Base-by-base conservation (phyloP, 768 basidiomycete species). In the Vararia minispora region DNA sequence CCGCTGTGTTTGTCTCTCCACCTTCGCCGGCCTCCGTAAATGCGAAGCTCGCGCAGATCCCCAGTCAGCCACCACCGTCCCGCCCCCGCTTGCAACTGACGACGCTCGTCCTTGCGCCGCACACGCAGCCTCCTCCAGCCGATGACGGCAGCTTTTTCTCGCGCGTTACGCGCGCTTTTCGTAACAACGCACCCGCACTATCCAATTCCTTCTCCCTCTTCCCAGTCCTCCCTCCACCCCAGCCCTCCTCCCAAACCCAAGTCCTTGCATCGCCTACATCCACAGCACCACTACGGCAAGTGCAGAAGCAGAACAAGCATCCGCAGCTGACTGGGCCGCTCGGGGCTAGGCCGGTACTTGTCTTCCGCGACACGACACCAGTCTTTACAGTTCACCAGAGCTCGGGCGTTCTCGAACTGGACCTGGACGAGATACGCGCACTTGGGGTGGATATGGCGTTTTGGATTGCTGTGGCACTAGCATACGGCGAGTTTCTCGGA, bases 401-500 rank as follows among this genome's bases (percentile, higher is more conserved):
- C 6, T 74, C 68, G 1, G 84, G 85, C 4, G 37, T 74, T 24
- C 58, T 88, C 27, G 80, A 81, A 52, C 56, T 88, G 26, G 71
- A 85, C 26, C 57, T 61, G 35, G 58, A 62, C 4, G 70, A 79
- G 42, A 74, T 74, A 37, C 56, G 61, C 13, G 56, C 66, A 22
- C 51, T 85, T 17, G 86, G 84, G 11, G 72, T 89, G 21, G 80
- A 85, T 33, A 69, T 71, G 20, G 76, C 76, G 37, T 88, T 88
- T 52, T 88, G 83, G 77, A 66, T 89, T 31, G 72, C 81, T 1
- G 62, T 83, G 28, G 76, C 76, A 0, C 53, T 87, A 49, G 76
- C 81, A 3, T 89, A 86, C 53, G 57, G 84, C 10, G 82, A 83
- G 42, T 88, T 84, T 50, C 55, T 88, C 48, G 72, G 71, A 49